Percentiles rank a stretch among this genome's conserved stretches.
These are phyloP conservation scores for Lupinus albus DNA, from an alignment of 306 rosid species.

Conservation along the genomic window DNA sequence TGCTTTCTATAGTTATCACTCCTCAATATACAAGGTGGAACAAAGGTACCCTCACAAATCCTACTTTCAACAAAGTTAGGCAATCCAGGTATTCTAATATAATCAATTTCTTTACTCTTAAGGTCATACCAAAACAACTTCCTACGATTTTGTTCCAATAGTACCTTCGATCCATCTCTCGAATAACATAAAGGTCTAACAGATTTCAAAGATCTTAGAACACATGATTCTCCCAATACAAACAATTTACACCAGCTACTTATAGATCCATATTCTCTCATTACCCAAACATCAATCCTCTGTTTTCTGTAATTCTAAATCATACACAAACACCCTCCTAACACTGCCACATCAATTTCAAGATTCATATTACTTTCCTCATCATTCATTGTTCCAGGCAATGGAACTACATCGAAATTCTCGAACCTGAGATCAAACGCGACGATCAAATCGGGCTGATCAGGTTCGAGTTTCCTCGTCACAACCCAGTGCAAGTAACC, in stretches of 20 bases:
- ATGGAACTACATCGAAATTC: slow-evolving; percentile 51
- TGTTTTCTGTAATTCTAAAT: slow-evolving; percentile 39
- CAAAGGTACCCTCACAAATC: slow-evolving; percentile 57
- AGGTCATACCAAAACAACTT: slow-evolving; percentile 64
- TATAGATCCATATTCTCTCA: slow-evolving; percentile 55
- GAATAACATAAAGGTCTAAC: slow-evolving; percentile 68
- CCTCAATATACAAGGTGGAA: slow-evolving; percentile 41
- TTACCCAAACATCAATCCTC: slow-evolving; percentile 62
- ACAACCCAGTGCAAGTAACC: slow-evolving; percentile 73
- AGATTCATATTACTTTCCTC: neutral
- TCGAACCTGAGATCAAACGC: slow-evolving; percentile 52
- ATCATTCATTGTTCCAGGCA: slow-evolving; percentile 44
- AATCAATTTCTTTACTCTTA: slow-evolving; percentile 17
- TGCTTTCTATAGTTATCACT: slow-evolving; percentile 23
- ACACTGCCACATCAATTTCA: slow-evolving; percentile 53
- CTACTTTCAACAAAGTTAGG: slow-evolving; percentile 52
- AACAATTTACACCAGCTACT: slow-evolving; percentile 65
- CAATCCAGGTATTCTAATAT: slow-evolving; percentile 44
- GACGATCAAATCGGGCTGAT: slow-evolving; percentile 48
- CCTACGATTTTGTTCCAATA: slow-evolving; percentile 50
- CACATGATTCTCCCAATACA: slow-evolving; percentile 34
- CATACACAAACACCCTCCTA: slow-evolving; percentile 55
- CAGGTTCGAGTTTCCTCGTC: slow-evolving; percentile 41
- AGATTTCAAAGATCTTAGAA: slow-evolving; percentile 31
- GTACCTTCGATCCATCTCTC: slow-evolving; percentile 39